A percentile compares a stretch with the other conserved stretches of the same genome.
phyloP scores from a whole-genome alignment of 2,329 filamentous ascomycete species.

The Botryotinia globosa region DNA sequence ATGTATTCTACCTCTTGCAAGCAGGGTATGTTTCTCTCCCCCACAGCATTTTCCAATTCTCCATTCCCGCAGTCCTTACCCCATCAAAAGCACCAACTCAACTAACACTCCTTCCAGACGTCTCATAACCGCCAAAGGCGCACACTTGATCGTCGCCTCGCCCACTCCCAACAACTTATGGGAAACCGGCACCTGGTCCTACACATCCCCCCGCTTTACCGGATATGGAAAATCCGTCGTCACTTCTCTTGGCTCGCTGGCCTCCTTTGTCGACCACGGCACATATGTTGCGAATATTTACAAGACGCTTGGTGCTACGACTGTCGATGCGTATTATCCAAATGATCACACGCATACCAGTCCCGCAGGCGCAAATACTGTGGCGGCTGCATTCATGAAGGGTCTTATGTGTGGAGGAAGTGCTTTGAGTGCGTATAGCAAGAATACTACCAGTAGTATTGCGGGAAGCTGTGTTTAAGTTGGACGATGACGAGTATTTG shows the following conservation, averaged over 20 bases:
- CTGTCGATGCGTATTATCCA: constrained; percentile 52
- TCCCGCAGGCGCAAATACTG: constrained; percentile 51
- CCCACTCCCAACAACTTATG: constrained; percentile 64
- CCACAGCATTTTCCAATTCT: not conserved
- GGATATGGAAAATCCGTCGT: constrained; percentile 51
- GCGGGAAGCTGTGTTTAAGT: constrained; percentile 32
- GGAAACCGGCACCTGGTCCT: constrained; percentile 52
- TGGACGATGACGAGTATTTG: not conserved
- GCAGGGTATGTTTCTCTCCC: constrained; percentile 1
- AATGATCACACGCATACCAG: constrained; percentile 61
- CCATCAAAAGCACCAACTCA: not conserved
- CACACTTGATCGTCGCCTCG: constrained; percentile 56
- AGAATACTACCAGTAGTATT: constrained; percentile 33
- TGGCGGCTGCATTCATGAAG: constrained; percentile 53
- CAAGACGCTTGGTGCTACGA: constrained; percentile 45
- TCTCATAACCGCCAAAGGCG: constrained; percentile 50
- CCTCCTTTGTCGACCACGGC: constrained; percentile 57
- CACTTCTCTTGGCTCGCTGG: constrained; percentile 38
- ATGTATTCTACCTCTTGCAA: constrained; percentile 32
- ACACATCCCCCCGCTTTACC: constrained; percentile 53
- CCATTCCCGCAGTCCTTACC: not conserved
- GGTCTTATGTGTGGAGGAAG: constrained; percentile 38
- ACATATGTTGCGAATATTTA: constrained; percentile 52
- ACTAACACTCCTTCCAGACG: constrained; percentile 29
- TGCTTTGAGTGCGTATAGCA: constrained; percentile 30